These are phyloP conservation scores for Saccharomyces mikatae DNA, from an alignment of 805 yeast species.

Conservation along the genomic window DNA sequence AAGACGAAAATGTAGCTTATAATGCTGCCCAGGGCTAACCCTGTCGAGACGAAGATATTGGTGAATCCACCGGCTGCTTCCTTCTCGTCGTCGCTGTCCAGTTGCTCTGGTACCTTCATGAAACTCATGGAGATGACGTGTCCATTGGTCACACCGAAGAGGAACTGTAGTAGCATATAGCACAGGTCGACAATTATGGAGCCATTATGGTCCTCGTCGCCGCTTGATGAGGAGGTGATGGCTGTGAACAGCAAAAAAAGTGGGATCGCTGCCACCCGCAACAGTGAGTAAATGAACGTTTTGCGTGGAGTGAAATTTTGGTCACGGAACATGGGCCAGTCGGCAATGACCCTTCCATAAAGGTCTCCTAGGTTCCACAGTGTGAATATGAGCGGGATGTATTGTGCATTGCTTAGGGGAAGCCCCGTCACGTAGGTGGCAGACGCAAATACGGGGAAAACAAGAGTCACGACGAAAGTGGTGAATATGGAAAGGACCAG, in stretches of 20 bases:
- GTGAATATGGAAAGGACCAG: constrained; percentile 65
- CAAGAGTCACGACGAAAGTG: constrained; percentile 63
- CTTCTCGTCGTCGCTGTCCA: constrained; percentile 57
- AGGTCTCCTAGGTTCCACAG: constrained; percentile 90
- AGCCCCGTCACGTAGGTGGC: constrained; percentile 41
- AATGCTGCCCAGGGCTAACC: constrained; percentile 72
- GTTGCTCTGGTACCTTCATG: constrained; percentile 58
- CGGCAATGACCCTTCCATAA: constrained; percentile 67
- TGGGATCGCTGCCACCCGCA: constrained; percentile 58
- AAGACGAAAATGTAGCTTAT: constrained; percentile 60
- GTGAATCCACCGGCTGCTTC: constrained; percentile 95
- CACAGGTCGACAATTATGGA: constrained; percentile 48
- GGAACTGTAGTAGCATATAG: constrained; percentile 62
- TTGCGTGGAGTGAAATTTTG: constrained; percentile 18
- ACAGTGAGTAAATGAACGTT: constrained; percentile 47
- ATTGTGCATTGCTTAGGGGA: constrained; percentile 33
- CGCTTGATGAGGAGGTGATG: not conserved
- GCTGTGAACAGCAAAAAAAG: constrained; percentile 55
- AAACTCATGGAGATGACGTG: constrained; percentile 74
- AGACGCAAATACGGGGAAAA: constrained; percentile 86
- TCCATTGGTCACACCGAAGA: constrained; percentile 85
- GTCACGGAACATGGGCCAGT: constrained; percentile 17
- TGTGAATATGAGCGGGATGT: constrained; percentile 70
- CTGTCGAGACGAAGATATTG: constrained; percentile 66
- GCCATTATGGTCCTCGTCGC: constrained; percentile 5